A percentile compares a stretch with the other conserved stretches of the same genome.
phyloP scores from a whole-genome alignment of 2,329 filamentous ascomycete genomes.

The Phaeomoniella chlamydospora region DNA sequence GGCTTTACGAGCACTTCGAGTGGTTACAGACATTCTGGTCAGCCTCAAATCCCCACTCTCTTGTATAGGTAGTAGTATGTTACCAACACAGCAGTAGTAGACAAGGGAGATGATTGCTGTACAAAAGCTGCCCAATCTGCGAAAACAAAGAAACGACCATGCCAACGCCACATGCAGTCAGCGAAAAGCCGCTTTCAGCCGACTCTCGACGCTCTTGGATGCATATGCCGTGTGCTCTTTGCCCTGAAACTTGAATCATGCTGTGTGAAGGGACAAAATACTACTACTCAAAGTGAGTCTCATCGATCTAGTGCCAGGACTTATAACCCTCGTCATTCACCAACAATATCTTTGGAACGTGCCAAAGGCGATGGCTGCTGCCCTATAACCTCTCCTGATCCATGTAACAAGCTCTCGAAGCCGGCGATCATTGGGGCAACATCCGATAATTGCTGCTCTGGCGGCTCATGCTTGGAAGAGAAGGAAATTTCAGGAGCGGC shows the following conservation, averaged over 20 bases:
- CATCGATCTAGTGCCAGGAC: neutral
- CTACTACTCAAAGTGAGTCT: slow-evolving; percentile 1
- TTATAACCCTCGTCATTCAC: too few relatives aligned
- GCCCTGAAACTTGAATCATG: slow-evolving; percentile 38
- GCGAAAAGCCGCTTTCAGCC: too few relatives aligned
- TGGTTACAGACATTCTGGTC: too few relatives aligned
- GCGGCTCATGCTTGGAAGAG: slow-evolving; percentile 1
- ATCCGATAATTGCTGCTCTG: neutral
- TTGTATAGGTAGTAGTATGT: too few relatives aligned
- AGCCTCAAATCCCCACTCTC: too few relatives aligned
- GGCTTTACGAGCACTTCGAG: too few relatives aligned
- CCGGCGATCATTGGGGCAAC: neutral
- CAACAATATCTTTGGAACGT: neutral
- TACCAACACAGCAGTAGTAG: too few relatives aligned
- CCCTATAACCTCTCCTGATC: neutral
- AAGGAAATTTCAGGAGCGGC: neutral
- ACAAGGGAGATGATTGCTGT: too few relatives aligned
- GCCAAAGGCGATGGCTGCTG: slow-evolving; percentile 3
- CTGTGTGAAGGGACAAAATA: slow-evolving; percentile 20
- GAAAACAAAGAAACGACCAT: too few relatives aligned
- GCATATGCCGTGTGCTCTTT: slow-evolving; percentile 38
- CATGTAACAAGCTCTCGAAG: neutral
- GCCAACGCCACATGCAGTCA: too few relatives aligned
- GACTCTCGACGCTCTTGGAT: slow-evolving; percentile 34
- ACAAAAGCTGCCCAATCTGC: too few relatives aligned